Conservation (phyloP, 1,284 basidiomycete species). For the Papiliotrema nemorosa region DNA sequence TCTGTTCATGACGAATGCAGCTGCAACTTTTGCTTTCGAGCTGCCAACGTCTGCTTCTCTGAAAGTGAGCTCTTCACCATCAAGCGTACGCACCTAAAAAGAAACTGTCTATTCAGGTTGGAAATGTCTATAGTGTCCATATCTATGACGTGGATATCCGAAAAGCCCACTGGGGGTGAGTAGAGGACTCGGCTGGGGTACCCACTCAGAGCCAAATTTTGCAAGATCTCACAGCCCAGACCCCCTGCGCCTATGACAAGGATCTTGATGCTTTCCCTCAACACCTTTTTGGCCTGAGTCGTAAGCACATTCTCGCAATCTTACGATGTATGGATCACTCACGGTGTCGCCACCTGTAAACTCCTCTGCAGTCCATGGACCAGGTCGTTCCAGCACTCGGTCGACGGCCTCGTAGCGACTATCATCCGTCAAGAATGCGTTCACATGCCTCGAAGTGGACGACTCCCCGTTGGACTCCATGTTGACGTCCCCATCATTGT, state of each 20-base stretch:
- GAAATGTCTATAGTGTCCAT: constrained; percentile 99
- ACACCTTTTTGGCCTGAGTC: constrained; percentile 75
- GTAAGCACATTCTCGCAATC: too few relatives aligned
- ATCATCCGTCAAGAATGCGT: constrained; percentile 22
- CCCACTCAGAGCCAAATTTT: constrained; percentile 73
- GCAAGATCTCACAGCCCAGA: constrained; percentile 89
- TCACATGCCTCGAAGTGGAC: not conserved
- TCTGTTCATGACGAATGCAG: constrained; percentile 91
- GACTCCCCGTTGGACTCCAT: not conserved
- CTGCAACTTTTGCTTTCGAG: constrained; percentile 89
- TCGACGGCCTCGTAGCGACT: constrained; percentile 36
- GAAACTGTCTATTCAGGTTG: constrained; percentile 96
- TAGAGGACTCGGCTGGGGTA: not conserved
- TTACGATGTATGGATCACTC: too few relatives aligned
- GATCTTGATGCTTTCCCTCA: constrained; percentile 81
- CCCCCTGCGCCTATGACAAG: constrained; percentile 96
- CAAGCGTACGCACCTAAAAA: constrained; percentile 72
- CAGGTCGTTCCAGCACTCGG: constrained; percentile 40
- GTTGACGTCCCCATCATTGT: not conserved
- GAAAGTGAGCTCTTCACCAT: not conserved
- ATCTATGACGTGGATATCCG: constrained; percentile 98
- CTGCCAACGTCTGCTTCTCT: constrained; percentile 78
- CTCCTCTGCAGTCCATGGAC: constrained; percentile 42
- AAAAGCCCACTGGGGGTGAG: constrained; percentile 71
- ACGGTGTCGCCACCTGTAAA: constrained; percentile 33